These are phyloP conservation scores for Ophiognomonia clavigignenti-juglandacearum DNA, from an alignment of 2,329 filamentous ascomycete genomes.

Conservation along the genomic window DNA sequence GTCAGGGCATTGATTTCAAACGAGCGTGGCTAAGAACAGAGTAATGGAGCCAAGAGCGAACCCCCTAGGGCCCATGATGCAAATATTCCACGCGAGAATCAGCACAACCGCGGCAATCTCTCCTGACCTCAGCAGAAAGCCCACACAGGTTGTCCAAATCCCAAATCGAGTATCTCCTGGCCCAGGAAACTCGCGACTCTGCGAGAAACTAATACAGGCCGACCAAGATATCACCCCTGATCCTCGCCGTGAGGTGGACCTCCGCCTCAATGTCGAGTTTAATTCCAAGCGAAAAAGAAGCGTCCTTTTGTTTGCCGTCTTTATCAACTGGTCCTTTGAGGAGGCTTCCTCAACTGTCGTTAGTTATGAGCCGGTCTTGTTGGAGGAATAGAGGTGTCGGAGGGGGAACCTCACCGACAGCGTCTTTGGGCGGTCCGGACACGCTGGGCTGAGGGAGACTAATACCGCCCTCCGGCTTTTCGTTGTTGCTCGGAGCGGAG, in stretches of 20 bases:
- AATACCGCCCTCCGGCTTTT: too few species aligned
- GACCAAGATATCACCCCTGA: constrained; percentile 57
- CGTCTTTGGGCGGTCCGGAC: constrained; percentile 7
- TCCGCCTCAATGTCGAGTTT: constrained; percentile 61
- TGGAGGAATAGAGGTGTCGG: neutral
- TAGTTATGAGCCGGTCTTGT: neutral
- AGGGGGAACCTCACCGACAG: constrained; percentile 9
- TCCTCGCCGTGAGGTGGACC: constrained; percentile 55
- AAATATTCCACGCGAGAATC: constrained; percentile 11
- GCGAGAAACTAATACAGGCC: constrained; percentile 42
- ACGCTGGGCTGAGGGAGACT: constrained; percentile 12
- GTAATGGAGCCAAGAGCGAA: constrained; percentile 10
- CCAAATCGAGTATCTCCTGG: constrained; percentile 1
- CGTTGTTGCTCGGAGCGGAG: constrained; percentile 4
- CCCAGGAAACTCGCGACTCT: neutral
- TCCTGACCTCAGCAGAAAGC: constrained; percentile 3
- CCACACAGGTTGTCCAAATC: constrained; percentile 8
- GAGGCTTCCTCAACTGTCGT: constrained; percentile 37
- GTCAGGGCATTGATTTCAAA: too few species aligned
- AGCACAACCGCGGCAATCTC: constrained; percentile 10
- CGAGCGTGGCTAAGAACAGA: constrained; percentile 10
- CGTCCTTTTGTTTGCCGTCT: constrained; percentile 51
- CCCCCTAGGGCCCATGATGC: constrained; percentile 4
- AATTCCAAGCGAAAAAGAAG: constrained; percentile 56
- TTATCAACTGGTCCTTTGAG: constrained; percentile 54